These are phyloP conservation scores for Polygonum aviculare DNA, from an alignment of 148 eudicot genomes.

Conservation along the genomic window DNA sequence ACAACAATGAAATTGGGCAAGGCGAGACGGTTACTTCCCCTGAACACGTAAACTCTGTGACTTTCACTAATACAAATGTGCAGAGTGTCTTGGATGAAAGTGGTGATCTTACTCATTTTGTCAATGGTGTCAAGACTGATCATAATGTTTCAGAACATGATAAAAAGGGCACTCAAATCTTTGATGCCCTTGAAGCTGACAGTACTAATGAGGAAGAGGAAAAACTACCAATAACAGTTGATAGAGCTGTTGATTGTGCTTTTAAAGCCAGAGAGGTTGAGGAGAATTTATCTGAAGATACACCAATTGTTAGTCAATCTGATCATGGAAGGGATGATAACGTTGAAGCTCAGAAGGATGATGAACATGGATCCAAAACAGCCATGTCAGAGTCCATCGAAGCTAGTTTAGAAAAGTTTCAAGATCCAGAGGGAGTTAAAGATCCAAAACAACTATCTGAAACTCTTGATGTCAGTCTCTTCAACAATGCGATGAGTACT, in stretches of 20 bases:
- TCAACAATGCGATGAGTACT: slow-evolving; percentile 5
- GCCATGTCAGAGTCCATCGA: slow-evolving; percentile 8
- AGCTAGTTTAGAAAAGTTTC: slow-evolving; percentile 2
- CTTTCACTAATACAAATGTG: not conserved
- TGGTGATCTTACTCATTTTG: slow-evolving; percentile 7
- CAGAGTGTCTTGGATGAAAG: slow-evolving; percentile 12
- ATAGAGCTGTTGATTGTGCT: slow-evolving; percentile 11
- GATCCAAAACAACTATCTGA: not conserved
- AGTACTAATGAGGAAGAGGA: slow-evolving; percentile 13
- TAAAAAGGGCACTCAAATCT: slow-evolving; percentile 12
- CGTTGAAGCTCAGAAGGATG: slow-evolving; percentile 1
- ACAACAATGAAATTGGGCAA: not conserved
- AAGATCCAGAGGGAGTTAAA: slow-evolving; percentile 3
- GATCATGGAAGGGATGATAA: slow-evolving; percentile 8
- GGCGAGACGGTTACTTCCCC: not conserved
- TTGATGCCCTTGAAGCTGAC: slow-evolving; percentile 16
- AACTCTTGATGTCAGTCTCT: not conserved
- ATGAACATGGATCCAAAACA: slow-evolving; percentile 9
- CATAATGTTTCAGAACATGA: slow-evolving; percentile 3
- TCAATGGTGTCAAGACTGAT: slow-evolving; percentile 17
- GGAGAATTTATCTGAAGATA: slow-evolving; percentile 14
- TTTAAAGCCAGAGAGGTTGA: slow-evolving; percentile 1
- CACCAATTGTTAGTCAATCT: slow-evolving; percentile 5
- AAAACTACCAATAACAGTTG: slow-evolving; percentile 9
- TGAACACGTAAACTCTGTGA: slow-evolving; percentile 13